phyloP scores from a whole-genome alignment of 2,329 filamentous ascomycete species.

The Boeremia exigua region DNA sequence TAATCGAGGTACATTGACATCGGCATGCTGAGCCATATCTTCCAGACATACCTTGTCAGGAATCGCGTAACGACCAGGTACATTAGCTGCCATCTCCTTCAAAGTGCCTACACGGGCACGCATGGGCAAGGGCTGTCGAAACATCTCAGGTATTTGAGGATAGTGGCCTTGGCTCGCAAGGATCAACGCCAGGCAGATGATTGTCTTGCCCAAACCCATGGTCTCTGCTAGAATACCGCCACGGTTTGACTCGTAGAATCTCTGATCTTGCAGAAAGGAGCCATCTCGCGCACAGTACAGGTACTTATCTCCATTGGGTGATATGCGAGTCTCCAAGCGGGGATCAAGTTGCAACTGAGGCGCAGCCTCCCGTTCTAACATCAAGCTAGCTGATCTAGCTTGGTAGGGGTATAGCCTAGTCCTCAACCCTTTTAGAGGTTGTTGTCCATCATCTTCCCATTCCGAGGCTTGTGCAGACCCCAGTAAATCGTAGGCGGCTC shows the following conservation, averaged over 20 bases:
- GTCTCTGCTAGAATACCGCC: constrained; percentile 83
- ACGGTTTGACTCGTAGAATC: constrained; percentile 73
- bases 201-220: constrained; percentile 82
- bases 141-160: constrained; percentile 68
- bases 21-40: constrained; percentile 50
- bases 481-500: constrained; percentile 64
- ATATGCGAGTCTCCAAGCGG: constrained; percentile 65
- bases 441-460: constrained; percentile 42
- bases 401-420: constrained; percentile 80
- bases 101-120: constrained; percentile 65
- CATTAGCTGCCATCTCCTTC: constrained; percentile 76
- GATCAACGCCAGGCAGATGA: constrained; percentile 78
- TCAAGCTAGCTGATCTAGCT: constrained; percentile 76
- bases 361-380: constrained; percentile 80
- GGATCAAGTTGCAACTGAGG: constrained; percentile 74
- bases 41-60: constrained; percentile 75
- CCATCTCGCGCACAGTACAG: constrained; percentile 73
- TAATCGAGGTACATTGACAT: constrained; percentile 38
- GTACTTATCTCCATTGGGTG: constrained; percentile 68
- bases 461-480: constrained; percentile 34
- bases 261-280: constrained; percentile 68
- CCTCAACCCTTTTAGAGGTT: constrained; percentile 61
- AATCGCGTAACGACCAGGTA: constrained; percentile 68
- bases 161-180: constrained; percentile 75
- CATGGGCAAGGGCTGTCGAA: constrained; percentile 54